Base-by-base conservation (phyloP, 2,329 filamentous ascomycete species). In the Aspergillus fijiensis region DNA sequence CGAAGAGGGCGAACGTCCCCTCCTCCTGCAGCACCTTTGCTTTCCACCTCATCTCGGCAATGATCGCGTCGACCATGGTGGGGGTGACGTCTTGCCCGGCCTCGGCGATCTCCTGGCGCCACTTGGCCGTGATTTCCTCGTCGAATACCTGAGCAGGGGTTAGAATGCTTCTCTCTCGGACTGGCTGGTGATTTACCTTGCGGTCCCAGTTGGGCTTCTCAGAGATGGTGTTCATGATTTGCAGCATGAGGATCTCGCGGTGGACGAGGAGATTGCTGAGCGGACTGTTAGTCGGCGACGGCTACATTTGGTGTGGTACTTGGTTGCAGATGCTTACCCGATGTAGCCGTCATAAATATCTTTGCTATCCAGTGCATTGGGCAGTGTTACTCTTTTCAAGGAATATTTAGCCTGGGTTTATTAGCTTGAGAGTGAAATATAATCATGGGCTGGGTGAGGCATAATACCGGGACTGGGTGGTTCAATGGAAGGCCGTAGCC, bases 1-100 rank as follows among this genome's bases (percentile, higher is more conserved):
- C 81, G 5, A 84, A 74, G 1, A 25, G 27, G 7, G 19, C 3
- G 9, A 58, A 9, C 1, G 53, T 14, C 2, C 77, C 76, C 2
- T 73, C 73, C 9, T 76, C 62, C 47, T 77, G 66, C 57, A 77
- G 77, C 4, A 74, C 63, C 4, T 62, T 66, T 0, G 81, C 80
- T 63, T 85, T 85, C 66, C 77, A 77, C 3, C 75, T 76, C 0
- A 86, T 74, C 60, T 86, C 83, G 21, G 73, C 60, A 25, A 85
- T 71, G 61, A 78, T 72, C 62, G 70, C 76, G 27, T 77, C 69
- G 39, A 75, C 65, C 75, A 79, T 75, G 10, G 65, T 67, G 3
- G 71, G 56, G 0, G 75, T 70, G 2, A 79, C 65, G 35, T 72
- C 67, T 29, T 65, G 51, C 11, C 60, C 62, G 10, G 45, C 48